Evolutionary conservation across 345 rosid genomes (phyloP).

Genomic region (Theobroma cacao): DNA sequence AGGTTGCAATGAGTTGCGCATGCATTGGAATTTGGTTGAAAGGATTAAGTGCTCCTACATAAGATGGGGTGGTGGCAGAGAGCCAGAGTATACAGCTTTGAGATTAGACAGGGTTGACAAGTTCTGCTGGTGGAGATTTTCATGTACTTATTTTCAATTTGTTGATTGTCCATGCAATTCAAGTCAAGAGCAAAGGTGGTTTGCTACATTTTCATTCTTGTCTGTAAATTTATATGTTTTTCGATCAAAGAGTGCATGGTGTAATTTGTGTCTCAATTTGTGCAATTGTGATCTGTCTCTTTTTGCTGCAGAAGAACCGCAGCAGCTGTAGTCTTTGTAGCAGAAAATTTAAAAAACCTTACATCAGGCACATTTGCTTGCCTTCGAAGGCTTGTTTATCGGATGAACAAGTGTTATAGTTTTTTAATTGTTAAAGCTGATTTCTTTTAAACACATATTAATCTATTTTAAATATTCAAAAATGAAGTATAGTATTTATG

Average conservation of each 20-base stretch:
- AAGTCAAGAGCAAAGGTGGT: slow-evolving; percentile 7
- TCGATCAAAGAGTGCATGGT: not conserved
- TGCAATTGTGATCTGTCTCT: not conserved
- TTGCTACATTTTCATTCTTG: slow-evolving; percentile 5
- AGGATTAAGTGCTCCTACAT: not conserved
- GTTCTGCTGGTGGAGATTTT: not conserved
- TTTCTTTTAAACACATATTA: too few relatives aligned
- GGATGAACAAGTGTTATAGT: too few relatives aligned
- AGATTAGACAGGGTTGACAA: not conserved
- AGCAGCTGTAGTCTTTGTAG: not conserved
- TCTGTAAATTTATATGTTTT: slow-evolving; percentile 11
- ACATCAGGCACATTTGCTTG: too few relatives aligned
- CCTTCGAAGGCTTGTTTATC: too few relatives aligned
- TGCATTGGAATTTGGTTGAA: not conserved
- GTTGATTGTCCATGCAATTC: not conserved
- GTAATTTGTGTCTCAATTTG: not conserved
- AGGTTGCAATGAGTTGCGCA: slow-evolving; percentile 26
- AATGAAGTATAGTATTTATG: too few relatives aligned
- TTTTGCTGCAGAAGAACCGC: not conserved
- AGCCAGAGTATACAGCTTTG: not conserved
- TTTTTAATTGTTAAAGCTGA: too few relatives aligned
- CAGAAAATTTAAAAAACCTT: not conserved
- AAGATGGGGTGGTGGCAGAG: not conserved
- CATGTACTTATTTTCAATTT: not conserved
- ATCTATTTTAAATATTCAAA: too few relatives aligned